Evolutionary conservation across 208 protist species (phyloP).

Genomic region (Acanthamoeba rhysodes): DNA sequence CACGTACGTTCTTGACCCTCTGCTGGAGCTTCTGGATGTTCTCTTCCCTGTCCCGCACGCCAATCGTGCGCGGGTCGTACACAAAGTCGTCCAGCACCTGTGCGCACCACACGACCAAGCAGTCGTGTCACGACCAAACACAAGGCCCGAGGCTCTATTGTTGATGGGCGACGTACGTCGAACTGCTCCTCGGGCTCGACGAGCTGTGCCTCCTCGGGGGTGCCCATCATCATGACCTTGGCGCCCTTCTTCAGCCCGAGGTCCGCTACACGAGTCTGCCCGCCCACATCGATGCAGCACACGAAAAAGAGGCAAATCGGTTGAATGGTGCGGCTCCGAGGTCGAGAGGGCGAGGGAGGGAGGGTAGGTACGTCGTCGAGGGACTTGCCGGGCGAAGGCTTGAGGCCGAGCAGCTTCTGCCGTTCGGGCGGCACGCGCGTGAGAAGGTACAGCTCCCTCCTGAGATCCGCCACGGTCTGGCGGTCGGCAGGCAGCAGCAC

Average conservation of each 20-base stretch:
- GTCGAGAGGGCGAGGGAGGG: too few species aligned
- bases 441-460: neutral
- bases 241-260: neutral
- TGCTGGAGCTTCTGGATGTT: constrained; percentile 55
- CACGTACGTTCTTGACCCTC: constrained; percentile 40
- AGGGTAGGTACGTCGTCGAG: neutral
- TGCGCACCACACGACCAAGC: neutral
- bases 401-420: constrained; percentile 53
- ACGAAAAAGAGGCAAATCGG: neutral
- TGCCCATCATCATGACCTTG: constrained; percentile 57
- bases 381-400: neutral
- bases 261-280: neutral
- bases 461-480: neutral
- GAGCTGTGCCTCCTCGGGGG: constrained; percentile 30
- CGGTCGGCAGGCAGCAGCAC: neutral
- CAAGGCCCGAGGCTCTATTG: too few species aligned
- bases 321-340: neutral
- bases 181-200: constrained; percentile 55
- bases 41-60: neutral
- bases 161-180: neutral
- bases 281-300: too few species aligned
- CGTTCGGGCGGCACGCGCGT: constrained; percentile 20
- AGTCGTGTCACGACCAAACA: too few species aligned
- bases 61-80: constrained; percentile 5
- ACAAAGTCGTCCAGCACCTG: constrained; percentile 54